phyloP scores from a whole-genome alignment of 495 filamentous ascomycete species.

The Geoglossum glabrum region DNA sequence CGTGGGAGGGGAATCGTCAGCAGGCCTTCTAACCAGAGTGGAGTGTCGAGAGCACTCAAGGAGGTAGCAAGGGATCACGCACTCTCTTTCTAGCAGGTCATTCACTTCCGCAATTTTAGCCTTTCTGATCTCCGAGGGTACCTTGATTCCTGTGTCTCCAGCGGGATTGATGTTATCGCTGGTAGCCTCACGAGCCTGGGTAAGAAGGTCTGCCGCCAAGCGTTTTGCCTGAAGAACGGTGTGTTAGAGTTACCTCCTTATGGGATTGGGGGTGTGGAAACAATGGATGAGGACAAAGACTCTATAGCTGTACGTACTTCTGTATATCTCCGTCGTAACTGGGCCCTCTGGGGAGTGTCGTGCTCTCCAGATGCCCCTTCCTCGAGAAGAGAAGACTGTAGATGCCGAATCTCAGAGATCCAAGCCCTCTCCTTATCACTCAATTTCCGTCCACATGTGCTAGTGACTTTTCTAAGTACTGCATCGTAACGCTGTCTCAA shows the following conservation, averaged over 20 bases:
- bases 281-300: constrained; percentile 13
- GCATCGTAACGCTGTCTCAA: constrained; percentile 43
- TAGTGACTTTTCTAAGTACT: constrained; percentile 37
- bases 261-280: not conserved
- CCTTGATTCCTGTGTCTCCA: constrained; percentile 15
- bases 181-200: constrained; percentile 24
- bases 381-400: constrained; percentile 22
- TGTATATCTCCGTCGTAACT: constrained; percentile 24
- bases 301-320: constrained; percentile 17
- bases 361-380: constrained; percentile 6
- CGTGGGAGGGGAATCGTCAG: not conserved
- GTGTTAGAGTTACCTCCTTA: not conserved
- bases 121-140: constrained; percentile 46
- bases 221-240: constrained; percentile 20
- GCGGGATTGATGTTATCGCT: constrained; percentile 13
- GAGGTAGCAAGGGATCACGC: not conserved
- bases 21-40: not conserved
- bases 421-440: constrained; percentile 56
- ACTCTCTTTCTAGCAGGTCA: constrained; percentile 49
- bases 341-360: constrained; percentile 13
- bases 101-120: constrained; percentile 50
- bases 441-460: constrained; percentile 38
- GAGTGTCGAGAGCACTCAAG: not conserved
- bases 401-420: constrained; percentile 37
- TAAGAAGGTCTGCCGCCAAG: constrained; percentile 30